These are phyloP conservation scores for Citrus hindsii DNA, from an alignment of 345 rosid species.

Conservation along the genomic window DNA sequence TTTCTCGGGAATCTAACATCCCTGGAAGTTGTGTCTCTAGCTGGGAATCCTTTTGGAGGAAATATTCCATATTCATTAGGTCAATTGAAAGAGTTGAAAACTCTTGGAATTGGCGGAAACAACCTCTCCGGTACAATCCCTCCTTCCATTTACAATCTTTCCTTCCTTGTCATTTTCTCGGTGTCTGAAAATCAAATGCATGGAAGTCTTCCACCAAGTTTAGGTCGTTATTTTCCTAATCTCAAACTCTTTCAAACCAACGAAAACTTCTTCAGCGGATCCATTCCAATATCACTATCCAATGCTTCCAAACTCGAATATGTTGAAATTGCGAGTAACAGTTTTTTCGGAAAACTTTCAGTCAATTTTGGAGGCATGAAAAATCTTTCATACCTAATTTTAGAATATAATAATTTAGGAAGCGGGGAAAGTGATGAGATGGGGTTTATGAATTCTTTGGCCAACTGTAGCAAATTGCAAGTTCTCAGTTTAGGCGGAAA, in stretches of 20 bases:
- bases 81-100: neutral
- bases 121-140: conserved; percentile 8
- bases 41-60: neutral
- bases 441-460: conserved; percentile 10
- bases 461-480: conserved; percentile 3
- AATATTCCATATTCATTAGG: neutral
- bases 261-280: conserved; percentile 5
- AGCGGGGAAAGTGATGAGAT: conserved; percentile 15
- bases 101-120: neutral
- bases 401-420: conserved; percentile 12
- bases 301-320: conserved; percentile 16
- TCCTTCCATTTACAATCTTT: neutral
- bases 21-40: neutral
- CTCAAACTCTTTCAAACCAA: neutral
- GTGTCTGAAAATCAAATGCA: conserved; percentile 5
- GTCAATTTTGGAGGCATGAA: conserved; percentile 13
- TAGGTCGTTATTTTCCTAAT: conserved; percentile 13
- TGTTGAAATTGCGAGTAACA: neutral
- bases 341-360: conserved; percentile 15
- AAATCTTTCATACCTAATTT: neutral
- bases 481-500: neutral
- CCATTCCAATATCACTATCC: conserved; percentile 20
- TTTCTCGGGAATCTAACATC: conserved; percentile 23
- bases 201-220: conserved; percentile 17
- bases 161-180: neutral